Base-by-base conservation (phyloP, 352 stramenopile genomes). In the Globisporangium solare region DNA sequence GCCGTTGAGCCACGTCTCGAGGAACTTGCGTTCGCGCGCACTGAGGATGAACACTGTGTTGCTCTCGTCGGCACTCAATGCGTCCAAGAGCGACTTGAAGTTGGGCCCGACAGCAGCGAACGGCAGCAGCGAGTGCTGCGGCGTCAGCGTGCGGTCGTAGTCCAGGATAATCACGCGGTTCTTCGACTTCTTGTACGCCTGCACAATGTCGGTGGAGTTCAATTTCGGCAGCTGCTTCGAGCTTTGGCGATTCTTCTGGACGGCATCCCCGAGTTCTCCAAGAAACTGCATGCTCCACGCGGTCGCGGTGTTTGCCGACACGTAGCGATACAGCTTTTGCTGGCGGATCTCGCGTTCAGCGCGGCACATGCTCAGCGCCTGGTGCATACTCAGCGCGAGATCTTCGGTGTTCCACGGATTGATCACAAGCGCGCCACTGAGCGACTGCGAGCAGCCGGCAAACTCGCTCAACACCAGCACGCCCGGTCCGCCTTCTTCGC, bases 361-460 rank as follows among this genome's bases (percentile, higher is more conserved):
- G 12, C 83, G 81, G 39, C 70, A 88, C 74, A 96, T 89, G 15
- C 81, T 83, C 35, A 96, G 73, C 15, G 86, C 83, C 64, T 94
- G 76, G 51, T 95, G 74, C 45, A 96, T 86, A 43, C 77, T 86
- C 31, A 83, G 48, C 17, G 84, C 85, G 18, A 96, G 57, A 53
- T 96, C 83, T 59, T 96, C 85, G 13, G 84, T 95, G 61, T 92
- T 89, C 80, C 79, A 89, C 18, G 88, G 88, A 46, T 97, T 97
- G 20, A 95, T 73, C 20, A 93, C 79, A 37, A 97, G 79, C 13
- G 88, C 88, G 2, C 87, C 87, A 57, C 72, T 93, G 1, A 97
- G 54, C 15, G 83, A 95, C 68, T 96, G 87, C 14, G 87, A 89
- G 42, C 75, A 93, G 1, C 88, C 88, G 21, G 88, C 87, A 64